Conservation (phyloP, 306 rosid genomes). For the Rubus idaeus region DNA sequence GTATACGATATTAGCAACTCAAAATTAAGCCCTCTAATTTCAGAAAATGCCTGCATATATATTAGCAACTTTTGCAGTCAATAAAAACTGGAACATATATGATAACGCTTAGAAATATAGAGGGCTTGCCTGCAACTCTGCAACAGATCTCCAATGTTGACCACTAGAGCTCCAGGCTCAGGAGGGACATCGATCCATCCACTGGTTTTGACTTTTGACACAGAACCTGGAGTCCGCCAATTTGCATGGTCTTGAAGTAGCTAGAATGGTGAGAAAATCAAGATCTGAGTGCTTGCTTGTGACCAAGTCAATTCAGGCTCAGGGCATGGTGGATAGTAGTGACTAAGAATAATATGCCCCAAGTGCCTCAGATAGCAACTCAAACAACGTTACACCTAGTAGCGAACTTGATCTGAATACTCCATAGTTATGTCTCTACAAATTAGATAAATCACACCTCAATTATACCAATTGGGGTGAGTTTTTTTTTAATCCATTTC, state of each 20-base stretch:
- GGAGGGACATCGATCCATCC: constrained; percentile 33
- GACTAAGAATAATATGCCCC: no score
- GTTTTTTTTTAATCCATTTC: no score
- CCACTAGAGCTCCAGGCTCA: constrained; percentile 20
- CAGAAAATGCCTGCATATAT: neutral
- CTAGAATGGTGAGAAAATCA: constrained; percentile 31
- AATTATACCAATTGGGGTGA: neutral
- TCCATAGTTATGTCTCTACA: constrained; percentile 32
- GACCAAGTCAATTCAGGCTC: constrained; percentile 31
- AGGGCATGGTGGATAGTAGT: no score
- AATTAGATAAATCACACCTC: neutral
- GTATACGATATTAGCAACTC: no score
- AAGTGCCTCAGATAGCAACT: no score
- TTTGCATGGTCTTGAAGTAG: constrained; percentile 34
- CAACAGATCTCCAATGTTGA: no score
- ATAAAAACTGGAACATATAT: neutral
- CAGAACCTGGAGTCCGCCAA: constrained; percentile 40
- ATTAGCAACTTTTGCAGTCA: neutral
- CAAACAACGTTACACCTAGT: constrained; percentile 8
- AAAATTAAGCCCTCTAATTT: no score
- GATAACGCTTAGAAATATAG: no score
- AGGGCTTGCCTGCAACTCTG: no score
- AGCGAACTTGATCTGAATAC: constrained; percentile 28
- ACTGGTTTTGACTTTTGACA: constrained; percentile 5
- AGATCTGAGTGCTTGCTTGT: constrained; percentile 24